Evolutionary conservation across 345 rosid species (phyloP).

Genomic region (Pistacia integerrima): DNA sequence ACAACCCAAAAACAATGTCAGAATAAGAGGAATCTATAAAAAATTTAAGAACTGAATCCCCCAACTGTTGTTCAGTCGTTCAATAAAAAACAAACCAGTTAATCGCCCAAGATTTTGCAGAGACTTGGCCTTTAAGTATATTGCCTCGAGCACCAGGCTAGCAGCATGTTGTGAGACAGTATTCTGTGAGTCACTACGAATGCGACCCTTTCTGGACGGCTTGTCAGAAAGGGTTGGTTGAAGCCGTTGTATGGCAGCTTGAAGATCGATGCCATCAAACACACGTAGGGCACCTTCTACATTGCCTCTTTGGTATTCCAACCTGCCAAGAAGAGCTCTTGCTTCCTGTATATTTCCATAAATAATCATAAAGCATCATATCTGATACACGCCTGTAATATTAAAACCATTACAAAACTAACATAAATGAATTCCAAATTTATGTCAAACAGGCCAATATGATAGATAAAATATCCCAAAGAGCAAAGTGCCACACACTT

Average conservation of each 20-base stretch:
- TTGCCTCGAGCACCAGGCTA: slow-evolving; percentile 83
- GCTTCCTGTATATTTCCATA: slow-evolving; percentile 65
- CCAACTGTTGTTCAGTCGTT: neutral
- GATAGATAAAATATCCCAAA: neutral
- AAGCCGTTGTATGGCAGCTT: slow-evolving; percentile 72
- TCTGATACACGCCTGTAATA: neutral
- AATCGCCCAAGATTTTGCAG: slow-evolving; percentile 86
- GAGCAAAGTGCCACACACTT: neutral
- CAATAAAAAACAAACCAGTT: slow-evolving; percentile 45
- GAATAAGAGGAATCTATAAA: slow-evolving; percentile 4
- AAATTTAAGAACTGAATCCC: neutral
- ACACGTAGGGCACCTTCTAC: slow-evolving; percentile 90
- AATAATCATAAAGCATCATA: slow-evolving; percentile 17
- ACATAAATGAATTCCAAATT: neutral
- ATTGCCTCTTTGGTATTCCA: slow-evolving; percentile 95
- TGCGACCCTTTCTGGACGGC: slow-evolving; percentile 50
- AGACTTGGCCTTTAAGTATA: slow-evolving; percentile 88
- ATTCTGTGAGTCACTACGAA: slow-evolving; percentile 48
- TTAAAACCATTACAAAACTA: neutral
- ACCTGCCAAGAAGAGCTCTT: slow-evolving; percentile 91
- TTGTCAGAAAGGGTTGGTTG: slow-evolving; percentile 65
- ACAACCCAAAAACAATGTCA: slow-evolving; percentile 19
- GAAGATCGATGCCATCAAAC: slow-evolving; percentile 93
- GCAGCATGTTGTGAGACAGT: slow-evolving; percentile 78
- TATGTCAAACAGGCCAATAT: neutral